These are phyloP conservation scores for Coccomyxa subellipsoidea DNA, from an alignment of 163 green algal genomes.

Conservation along the genomic window DNA sequence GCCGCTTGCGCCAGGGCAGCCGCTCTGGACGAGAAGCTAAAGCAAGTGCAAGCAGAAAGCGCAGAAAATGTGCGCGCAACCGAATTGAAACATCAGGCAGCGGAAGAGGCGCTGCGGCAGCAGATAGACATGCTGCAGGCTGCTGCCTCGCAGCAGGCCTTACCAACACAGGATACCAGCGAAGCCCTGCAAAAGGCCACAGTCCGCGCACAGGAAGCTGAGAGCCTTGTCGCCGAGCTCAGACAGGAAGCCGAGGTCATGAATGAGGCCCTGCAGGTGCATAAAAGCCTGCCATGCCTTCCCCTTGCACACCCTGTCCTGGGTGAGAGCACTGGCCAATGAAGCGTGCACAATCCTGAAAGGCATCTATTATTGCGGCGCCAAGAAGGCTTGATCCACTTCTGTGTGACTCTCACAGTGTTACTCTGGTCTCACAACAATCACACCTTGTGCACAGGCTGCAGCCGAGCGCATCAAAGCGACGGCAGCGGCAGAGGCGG, in stretches of 20 bases:
- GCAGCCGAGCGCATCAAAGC: conserved; percentile 15
- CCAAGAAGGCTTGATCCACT: no score
- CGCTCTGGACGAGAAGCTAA: neutral
- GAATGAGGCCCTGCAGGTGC: conserved; percentile 25
- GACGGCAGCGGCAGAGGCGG: conserved; percentile 8
- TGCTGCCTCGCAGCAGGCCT: neutral
- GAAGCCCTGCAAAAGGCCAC: neutral
- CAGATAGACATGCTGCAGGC: neutral
- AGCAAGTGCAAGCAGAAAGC: neutral
- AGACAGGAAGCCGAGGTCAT: conserved; percentile 20
- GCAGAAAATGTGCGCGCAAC: neutral
- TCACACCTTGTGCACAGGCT: conserved; percentile 1
- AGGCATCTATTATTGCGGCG: no score
- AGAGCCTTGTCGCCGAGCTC: neutral
- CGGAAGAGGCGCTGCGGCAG: neutral
- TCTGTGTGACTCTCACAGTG: no score
- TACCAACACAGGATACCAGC: neutral
- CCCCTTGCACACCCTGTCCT: neutral
- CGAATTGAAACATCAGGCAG: neutral
- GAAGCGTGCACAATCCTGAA: no score
- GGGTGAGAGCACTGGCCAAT: no score
- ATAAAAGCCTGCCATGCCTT: neutral
- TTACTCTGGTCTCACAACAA: no score
- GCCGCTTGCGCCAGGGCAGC: neutral
- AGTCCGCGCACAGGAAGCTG: neutral